Base-by-base conservation (phyloP, 2,329 filamentous ascomycete genomes). In the Fusarium zealandicum region DNA sequence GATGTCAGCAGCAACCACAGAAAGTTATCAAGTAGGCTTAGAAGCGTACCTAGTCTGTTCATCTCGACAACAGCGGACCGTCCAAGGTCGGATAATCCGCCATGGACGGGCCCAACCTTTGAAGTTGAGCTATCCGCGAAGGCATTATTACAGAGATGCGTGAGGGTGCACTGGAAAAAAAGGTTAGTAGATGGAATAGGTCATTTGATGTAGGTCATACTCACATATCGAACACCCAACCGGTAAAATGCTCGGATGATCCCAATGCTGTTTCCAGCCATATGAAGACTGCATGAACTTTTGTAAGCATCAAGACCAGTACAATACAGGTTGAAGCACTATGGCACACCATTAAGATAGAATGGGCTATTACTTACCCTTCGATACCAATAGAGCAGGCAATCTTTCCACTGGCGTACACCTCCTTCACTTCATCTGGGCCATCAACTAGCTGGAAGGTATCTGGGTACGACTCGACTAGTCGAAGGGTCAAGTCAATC, bases 361-460 rank as follows among this genome's bases (percentile, higher is more conserved):
- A 6, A 20, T 30, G 27, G 27, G 27, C 27, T 3, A 4, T 33
- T 35, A 14, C 12, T 35, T 18, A 56, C 22, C 65, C 73, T 49
- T 75, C 73, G 22, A 74, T 68, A 11, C 72, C 72, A 33, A 75
- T 73, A 1, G 68, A 70, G 38, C 71, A 72, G 5, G 72, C 70
- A 12, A 74, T 71, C 36, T 60, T 69, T 3, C 70, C 70, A 0
- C 56, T 50, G n/a, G 55, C 52, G 10, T 71, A 74, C 3, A 69
- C 58, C 4, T 41, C 20, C 27, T 65, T 64, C 2, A 73, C 68
- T 17, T 70, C 66, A 5, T 63, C 60, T 1, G 72, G 67, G 10
- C 58, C 63, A 12, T 50, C 58, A 6, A 70, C 61, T 6, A 70
- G 37, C 11, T 64, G 38, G 12, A 70, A 64, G 1, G 54, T 62